Base-by-base conservation (phyloP, 805 yeast species). In the Maudiozyma serrabonitensis region DNA sequence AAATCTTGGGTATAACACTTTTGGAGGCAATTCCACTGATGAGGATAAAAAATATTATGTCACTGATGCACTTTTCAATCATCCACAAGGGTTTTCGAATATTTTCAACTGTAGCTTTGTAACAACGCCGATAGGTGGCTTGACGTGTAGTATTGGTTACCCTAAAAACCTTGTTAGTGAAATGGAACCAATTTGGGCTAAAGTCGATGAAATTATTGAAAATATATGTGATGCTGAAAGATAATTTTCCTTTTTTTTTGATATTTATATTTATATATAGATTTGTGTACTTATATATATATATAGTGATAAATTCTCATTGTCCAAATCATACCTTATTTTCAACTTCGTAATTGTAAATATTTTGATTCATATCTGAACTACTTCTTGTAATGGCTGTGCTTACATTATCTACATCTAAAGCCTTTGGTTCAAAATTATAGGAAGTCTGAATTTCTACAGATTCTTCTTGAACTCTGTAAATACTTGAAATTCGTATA, bases 71-170 rank as follows among this genome's bases (percentile, higher is more conserved):
- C 19, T 46, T 9, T 63, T 63, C 47, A 57, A 59, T 41, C 59
- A 59, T 50, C 67, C 66, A 2, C 66, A 61, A 47, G 57, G 63
- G 13, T 50, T 61, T 7, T 50, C 56, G 32, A 54, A 51, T 45
- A 55, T 57, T 13, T 57, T 62, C 45, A 55, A 60, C 3, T 56
- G 57, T 41, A 47, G 57, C 12, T 48, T 51, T 1, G 54, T 62
- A 11, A 53, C 64, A 3, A 60, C 63, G 1, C 54, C 55, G 6
- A 16, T 45, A 2, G 64, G 64, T 40, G 68, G 68, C 4, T 47
- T 63, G 34, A 56, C 50, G 32, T 55, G 61, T 42, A 50, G 53
- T 28, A 26, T 63, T 16, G 57, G 60, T 42, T 57, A 53, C 37
- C 65, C 64, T 6, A 50, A 43, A 32, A 54, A 25, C 32, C 21